Percentiles rank a stretch among this genome's conserved stretches.
These are phyloP conservation scores for Avena insularis DNA, from an alignment of 176 grass and related monocot species.

Conservation along the genomic window DNA sequence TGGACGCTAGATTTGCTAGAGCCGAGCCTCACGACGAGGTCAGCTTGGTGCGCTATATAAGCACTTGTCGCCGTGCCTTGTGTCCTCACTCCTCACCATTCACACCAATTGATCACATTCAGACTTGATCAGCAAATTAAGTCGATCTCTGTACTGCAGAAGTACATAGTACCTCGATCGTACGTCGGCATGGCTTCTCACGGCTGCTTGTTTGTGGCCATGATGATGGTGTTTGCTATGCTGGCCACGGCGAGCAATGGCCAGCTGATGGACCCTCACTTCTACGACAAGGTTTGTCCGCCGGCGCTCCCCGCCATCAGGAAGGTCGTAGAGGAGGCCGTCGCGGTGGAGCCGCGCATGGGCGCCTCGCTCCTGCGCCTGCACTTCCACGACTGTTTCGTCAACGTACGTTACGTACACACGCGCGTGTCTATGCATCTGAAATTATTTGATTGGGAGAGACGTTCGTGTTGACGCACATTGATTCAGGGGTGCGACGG, in stretches of 20 bases:
- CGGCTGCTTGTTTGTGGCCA: background rate
- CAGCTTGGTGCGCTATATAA: slow-evolving; percentile 41
- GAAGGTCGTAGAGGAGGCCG: slow-evolving; percentile 50
- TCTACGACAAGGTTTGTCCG: slow-evolving; percentile 74
- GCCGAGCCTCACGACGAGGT: background rate
- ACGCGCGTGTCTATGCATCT: background rate
- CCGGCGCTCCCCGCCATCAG: slow-evolving; percentile 63
- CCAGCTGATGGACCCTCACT: slow-evolving; percentile 59
- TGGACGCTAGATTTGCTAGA: background rate
- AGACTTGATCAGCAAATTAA: background rate
- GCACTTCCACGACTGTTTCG: slow-evolving; percentile 94
- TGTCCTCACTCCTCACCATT: background rate
- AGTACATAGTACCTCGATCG: background rate
- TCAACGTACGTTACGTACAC: slow-evolving; percentile 53
- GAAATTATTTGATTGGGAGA: background rate
- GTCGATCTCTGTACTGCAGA: background rate
- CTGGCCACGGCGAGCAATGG: slow-evolving; percentile 29
- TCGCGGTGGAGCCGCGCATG: slow-evolving; percentile 68
- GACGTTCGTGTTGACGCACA: background rate
- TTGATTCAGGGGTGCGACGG: slow-evolving; percentile 82
- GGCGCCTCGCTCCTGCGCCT: slow-evolving; percentile 83
- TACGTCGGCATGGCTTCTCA: background rate
- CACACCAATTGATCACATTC: background rate
- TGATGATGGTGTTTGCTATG: slow-evolving; percentile 50
- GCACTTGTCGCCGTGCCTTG: background rate